Conservation (phyloP, 495 filamentous ascomycete genomes). For the Parmelia sp. region DNA sequence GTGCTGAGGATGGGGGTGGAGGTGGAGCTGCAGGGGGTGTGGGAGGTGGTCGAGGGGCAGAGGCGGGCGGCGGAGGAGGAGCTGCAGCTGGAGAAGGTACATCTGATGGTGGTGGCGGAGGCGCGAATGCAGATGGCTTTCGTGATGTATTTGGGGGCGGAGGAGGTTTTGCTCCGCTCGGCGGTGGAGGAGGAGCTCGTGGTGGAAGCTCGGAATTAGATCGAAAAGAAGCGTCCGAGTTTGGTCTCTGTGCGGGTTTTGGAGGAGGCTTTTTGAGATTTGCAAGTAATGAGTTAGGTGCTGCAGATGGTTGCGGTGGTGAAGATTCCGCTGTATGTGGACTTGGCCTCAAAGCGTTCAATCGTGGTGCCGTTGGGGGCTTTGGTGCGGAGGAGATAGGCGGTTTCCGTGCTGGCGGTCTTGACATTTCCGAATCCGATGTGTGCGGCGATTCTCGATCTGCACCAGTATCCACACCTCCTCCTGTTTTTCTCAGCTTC, state of each 20-base stretch:
- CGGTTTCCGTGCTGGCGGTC: constrained; percentile 54
- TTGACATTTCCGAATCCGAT: constrained; percentile 68
- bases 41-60: constrained; percentile 38
- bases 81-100: constrained; percentile 39
- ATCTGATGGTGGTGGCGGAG: constrained; percentile 36
- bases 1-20: constrained; percentile 43
- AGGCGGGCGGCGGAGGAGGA: constrained; percentile 37
- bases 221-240: constrained; percentile 38
- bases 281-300: constrained; percentile 50
- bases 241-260: constrained; percentile 47
- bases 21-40: constrained; percentile 35
- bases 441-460: constrained; percentile 67
- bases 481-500: constrained; percentile 82
- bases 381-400: constrained; percentile 49
- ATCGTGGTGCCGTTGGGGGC: constrained; percentile 36
- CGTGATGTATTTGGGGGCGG: constrained; percentile 48
- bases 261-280: constrained; percentile 54
- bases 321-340: constrained; percentile 53
- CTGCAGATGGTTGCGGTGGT: constrained; percentile 37
- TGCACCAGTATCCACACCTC: constrained; percentile 85
- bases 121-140: constrained; percentile 52
- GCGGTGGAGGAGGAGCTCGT: constrained; percentile 63
- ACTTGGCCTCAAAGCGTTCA: constrained; percentile 39
- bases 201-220: constrained; percentile 44
- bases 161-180: constrained; percentile 43